Conservation (phyloP, 2,329 filamentous ascomycete genomes). For the Fusarium odoratissimum region DNA sequence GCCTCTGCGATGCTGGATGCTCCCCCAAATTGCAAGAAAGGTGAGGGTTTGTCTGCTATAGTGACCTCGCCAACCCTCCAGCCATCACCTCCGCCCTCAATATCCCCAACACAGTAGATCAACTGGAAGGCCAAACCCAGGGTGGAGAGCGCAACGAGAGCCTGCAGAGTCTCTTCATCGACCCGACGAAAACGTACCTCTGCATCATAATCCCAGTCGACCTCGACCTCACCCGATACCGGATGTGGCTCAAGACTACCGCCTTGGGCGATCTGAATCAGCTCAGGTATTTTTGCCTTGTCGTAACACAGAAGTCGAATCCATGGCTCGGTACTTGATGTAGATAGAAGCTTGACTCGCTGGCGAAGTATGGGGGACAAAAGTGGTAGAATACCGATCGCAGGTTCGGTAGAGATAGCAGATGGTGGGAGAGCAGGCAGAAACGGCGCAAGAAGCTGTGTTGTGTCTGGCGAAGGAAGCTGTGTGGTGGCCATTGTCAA, state of each 20-base stretch:
- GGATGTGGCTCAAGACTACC: slow-evolving; percentile 82
- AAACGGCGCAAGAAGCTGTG: slow-evolving; percentile 64
- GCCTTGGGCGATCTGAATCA: slow-evolving; percentile 70
- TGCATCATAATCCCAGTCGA: slow-evolving; percentile 75
- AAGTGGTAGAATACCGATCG: slow-evolving; percentile 66
- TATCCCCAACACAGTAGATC: slow-evolving; percentile 75
- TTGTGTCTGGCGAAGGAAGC: slow-evolving; percentile 59
- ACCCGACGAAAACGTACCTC: slow-evolving; percentile 73
- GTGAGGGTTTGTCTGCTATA: slow-evolving; percentile 66
- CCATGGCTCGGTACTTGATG: slow-evolving; percentile 73
- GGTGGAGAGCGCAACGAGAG: slow-evolving; percentile 70
- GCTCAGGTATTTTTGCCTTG: slow-evolving; percentile 62
- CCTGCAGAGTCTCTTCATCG: slow-evolving; percentile 80
- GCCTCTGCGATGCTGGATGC: slow-evolving; percentile 67
- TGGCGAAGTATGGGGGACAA: slow-evolving; percentile 75
- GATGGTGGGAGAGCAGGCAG: slow-evolving; percentile 70
- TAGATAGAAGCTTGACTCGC: slow-evolving; percentile 73
- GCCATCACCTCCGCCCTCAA: slow-evolving; percentile 69
- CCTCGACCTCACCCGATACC: slow-evolving; percentile 81
- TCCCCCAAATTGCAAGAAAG: slow-evolving; percentile 66
- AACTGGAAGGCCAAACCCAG: slow-evolving; percentile 73
- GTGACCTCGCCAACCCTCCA: slow-evolving; percentile 81
- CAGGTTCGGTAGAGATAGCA: slow-evolving; percentile 67
- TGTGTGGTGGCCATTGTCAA: slow-evolving; percentile 45
- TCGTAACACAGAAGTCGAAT: slow-evolving; percentile 79